Conservation (phyloP, 805 yeast species). For the Yamadazyma scolyti region DNA sequence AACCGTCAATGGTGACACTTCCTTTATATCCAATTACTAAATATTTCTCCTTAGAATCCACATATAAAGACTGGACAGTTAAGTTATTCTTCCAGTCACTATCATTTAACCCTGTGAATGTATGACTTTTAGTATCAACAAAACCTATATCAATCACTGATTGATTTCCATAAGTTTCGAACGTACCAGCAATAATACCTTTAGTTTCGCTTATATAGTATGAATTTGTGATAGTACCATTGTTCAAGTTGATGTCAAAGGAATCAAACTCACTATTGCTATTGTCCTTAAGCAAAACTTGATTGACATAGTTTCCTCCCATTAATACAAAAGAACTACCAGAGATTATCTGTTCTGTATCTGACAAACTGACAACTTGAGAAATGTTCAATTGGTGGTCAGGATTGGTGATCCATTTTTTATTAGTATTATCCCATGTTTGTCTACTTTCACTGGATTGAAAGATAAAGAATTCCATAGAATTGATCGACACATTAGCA, state of each 20-base stretch:
- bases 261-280: constrained; percentile 13
- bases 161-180: constrained; percentile 23
- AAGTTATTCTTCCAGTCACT: constrained; percentile 23
- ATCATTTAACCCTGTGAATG: constrained; percentile 18
- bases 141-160: constrained; percentile 26
- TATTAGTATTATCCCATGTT: constrained; percentile 41
- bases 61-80: constrained; percentile 29
- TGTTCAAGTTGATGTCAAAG: constrained; percentile 20
- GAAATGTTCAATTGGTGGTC: constrained; percentile 23
- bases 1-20: constrained; percentile 17
- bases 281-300: constrained; percentile 9
- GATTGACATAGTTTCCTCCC: constrained; percentile 21
- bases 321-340: constrained; percentile 33
- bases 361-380: constrained; percentile 19
- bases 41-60: constrained; percentile 25
- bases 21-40: constrained; percentile 49
- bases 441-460: constrained; percentile 18
- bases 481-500: constrained; percentile 33
- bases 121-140: constrained; percentile 17
- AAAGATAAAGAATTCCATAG: constrained; percentile 40
- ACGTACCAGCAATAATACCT: constrained; percentile 60
- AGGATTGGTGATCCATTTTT: constrained; percentile 30
- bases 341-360: constrained; percentile 28
- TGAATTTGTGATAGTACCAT: constrained; percentile 27
- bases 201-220: constrained; percentile 46